These are phyloP conservation scores for Fusarium abutilonis DNA, from an alignment of 2,329 filamentous ascomycete species.

Conservation along the genomic window DNA sequence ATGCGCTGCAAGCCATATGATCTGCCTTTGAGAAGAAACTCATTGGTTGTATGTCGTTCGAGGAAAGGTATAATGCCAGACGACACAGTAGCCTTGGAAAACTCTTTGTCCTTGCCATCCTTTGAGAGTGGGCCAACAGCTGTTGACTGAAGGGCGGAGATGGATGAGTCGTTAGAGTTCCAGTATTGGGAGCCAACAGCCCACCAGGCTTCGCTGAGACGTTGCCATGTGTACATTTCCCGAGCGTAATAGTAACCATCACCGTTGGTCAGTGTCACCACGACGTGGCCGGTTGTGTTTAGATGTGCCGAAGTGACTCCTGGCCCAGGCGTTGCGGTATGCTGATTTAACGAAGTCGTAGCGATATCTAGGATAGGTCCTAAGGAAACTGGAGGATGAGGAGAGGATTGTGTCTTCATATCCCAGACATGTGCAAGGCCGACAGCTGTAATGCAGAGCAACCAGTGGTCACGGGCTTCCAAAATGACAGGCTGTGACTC, in stretches of 20 bases:
- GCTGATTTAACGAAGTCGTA: slow-evolving; percentile 78
- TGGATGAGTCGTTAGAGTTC: slow-evolving; percentile 94
- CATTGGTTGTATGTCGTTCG: slow-evolving; percentile 93
- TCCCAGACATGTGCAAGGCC: slow-evolving; percentile 96
- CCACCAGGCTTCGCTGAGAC: slow-evolving; percentile 98
- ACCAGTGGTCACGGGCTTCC: slow-evolving; percentile 87
- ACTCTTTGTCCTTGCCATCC: slow-evolving; percentile 57
- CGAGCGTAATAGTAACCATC: slow-evolving; percentile 93
- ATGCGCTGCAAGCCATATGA: slow-evolving; percentile 92
- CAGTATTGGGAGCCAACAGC: slow-evolving; percentile 97
- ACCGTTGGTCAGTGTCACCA: slow-evolving; percentile 93
- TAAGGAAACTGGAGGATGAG: slow-evolving; percentile 89
- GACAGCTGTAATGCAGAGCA: slow-evolving; percentile 87
- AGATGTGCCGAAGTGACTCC: slow-evolving; percentile 91
- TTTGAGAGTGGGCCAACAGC: slow-evolving; percentile 68
- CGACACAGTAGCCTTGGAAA: slow-evolving; percentile 70
- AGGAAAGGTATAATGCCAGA: slow-evolving; percentile 93
- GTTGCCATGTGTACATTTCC: slow-evolving; percentile 89
- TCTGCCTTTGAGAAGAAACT: slow-evolving; percentile 89
- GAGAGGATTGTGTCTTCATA: slow-evolving; percentile 80
- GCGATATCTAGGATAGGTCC: slow-evolving; percentile 90
- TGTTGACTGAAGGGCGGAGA: slow-evolving; percentile 80
- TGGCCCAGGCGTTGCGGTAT: slow-evolving; percentile 78
- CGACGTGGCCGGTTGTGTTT: slow-evolving; percentile 84
- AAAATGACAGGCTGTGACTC: slow-evolving; percentile 95